These are phyloP conservation scores for Dothistroma septosporum DNA, from an alignment of 2,329 filamentous ascomycete species.

Conservation along the genomic window DNA sequence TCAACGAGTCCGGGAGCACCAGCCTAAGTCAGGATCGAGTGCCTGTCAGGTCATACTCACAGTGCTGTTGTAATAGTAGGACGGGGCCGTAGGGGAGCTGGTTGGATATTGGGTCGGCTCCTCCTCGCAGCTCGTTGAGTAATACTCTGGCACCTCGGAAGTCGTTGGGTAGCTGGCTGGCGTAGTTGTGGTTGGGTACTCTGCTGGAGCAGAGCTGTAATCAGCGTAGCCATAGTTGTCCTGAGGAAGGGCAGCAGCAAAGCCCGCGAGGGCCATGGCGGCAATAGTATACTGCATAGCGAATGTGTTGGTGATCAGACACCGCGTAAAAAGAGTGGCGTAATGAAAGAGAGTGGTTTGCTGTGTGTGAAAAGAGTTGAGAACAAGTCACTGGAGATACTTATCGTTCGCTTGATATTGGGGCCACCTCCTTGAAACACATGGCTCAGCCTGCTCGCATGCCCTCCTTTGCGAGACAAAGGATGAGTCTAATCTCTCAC, in stretches of 20 bases:
- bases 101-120: neutral
- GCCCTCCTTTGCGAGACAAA: neutral
- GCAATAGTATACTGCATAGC: neutral
- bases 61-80: neutral
- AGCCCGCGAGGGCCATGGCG: slow-evolving; percentile 1
- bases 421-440: neutral
- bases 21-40: too few relatives aligned
- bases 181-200: neutral
- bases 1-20: too few relatives aligned
- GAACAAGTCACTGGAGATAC: neutral
- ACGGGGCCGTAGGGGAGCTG: neutral
- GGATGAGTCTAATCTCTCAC: neutral
- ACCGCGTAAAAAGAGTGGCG: neutral
- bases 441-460: neutral
- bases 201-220: neutral
- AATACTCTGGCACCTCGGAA: neutral
- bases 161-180: neutral
- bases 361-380: neutral
- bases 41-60: too few relatives aligned
- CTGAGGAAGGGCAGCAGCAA: neutral
- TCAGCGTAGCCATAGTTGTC: neutral
- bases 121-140: neutral
- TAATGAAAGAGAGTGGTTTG: neutral
- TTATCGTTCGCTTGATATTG: slow-evolving; percentile 3
- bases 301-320: neutral